Evolutionary conservation across 306 rosid genomes (phyloP).

Genomic region (Dalbergia oliveri): DNA sequence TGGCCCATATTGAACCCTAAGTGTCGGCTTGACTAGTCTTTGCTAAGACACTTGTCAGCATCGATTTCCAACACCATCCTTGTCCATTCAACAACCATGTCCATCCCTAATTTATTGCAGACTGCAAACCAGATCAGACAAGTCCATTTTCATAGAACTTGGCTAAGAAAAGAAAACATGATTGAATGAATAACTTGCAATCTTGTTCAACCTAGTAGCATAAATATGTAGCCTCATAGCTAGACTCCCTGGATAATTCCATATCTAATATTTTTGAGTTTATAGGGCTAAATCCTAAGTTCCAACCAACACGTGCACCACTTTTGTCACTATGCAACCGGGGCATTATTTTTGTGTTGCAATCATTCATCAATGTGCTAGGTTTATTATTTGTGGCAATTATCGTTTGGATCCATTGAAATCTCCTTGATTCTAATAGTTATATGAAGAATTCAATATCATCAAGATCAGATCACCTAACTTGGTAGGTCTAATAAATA

Average conservation of each 20-base stretch:
- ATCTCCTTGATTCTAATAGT: conserved; percentile 3
- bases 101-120: conserved; percentile 18
- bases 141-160: conserved; percentile 29
- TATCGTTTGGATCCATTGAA: not conserved
- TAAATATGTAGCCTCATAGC: conserved; percentile 40
- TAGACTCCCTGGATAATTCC: conserved; percentile 44
- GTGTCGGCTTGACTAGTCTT: conserved; percentile 78
- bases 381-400: conserved; percentile 10
- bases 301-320: conserved; percentile 43
- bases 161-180: conserved; percentile 15
- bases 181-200: conserved; percentile 30
- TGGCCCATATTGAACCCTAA: conserved; percentile 64
- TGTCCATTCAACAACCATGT: conserved; percentile 31
- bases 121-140: conserved; percentile 34
- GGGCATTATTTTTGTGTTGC: conserved; percentile 3
- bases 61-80: conserved; percentile 52
- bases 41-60: conserved; percentile 46
- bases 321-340: conserved; percentile 37
- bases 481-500: not conserved
- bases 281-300: not conserved
- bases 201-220: conserved; percentile 35
- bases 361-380: conserved; percentile 7
- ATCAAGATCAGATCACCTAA: not conserved
- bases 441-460: not conserved
- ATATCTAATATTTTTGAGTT: conserved; percentile 25